Percentiles rank a stretch among this genome's conserved stretches.
These are phyloP conservation scores for Penicillium sp. DNA, from an alignment of 2,329 filamentous ascomycete genomes.

Conservation along the genomic window DNA sequence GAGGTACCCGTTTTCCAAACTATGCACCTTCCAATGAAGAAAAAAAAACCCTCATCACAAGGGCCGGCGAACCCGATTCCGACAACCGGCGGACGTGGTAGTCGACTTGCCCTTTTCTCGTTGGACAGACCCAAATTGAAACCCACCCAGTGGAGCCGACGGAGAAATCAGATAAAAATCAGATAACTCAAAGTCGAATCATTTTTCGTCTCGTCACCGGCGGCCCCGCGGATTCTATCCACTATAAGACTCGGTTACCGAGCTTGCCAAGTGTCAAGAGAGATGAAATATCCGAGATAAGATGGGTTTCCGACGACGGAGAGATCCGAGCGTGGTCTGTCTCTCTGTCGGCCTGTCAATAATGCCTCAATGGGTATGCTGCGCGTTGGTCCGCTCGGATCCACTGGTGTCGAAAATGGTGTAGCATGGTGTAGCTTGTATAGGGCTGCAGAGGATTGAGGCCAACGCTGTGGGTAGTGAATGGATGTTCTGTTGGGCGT, in stretches of 20 bases:
- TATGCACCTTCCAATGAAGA: background rate
- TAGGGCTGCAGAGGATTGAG: background rate
- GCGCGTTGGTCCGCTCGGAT: background rate
- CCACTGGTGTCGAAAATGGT: background rate
- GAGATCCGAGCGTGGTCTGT: background rate
- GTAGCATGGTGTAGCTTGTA: background rate
- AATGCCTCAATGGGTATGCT: background rate
- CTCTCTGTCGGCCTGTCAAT: background rate
- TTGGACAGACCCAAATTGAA: slow-evolving; percentile 11
- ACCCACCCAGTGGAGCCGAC: slow-evolving; percentile 28
- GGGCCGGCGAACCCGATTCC: background rate
- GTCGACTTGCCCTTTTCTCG: slow-evolving; percentile 11
- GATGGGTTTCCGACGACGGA: slow-evolving; percentile 15
- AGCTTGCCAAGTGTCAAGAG: slow-evolving; percentile 24
- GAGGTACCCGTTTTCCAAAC: background rate
- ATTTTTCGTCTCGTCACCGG: slow-evolving; percentile 16
- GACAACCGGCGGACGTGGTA: slow-evolving; percentile 3
- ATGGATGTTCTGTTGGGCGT: background rate
- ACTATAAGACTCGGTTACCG: slow-evolving; percentile 26
- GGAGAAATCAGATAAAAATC: slow-evolving; percentile 32
- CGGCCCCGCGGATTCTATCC: slow-evolving; percentile 23
- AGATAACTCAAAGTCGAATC: slow-evolving; percentile 28
- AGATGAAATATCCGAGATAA: slow-evolving; percentile 15
- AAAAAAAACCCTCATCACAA: background rate
- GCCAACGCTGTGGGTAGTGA: background rate